phyloP scores from a whole-genome alignment of 139 green algal genomes.

The Volvox africanus region DNA sequence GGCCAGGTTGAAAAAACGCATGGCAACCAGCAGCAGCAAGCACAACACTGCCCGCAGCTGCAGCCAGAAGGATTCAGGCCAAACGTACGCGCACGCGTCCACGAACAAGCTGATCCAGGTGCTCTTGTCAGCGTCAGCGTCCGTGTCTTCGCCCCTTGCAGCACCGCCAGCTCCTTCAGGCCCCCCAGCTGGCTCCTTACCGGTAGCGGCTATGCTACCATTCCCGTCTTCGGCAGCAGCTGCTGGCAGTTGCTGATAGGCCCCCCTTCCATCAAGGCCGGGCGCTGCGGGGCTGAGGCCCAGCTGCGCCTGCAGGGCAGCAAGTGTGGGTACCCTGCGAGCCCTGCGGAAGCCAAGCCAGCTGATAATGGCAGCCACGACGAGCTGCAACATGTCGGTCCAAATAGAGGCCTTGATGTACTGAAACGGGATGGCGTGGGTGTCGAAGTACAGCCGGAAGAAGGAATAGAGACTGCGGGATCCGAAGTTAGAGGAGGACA shows the following conservation, averaged over 20 bases:
- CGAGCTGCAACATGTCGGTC: constrained; percentile 47
- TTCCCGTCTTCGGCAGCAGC: neutral
- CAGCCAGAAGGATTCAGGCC: constrained; percentile 53
- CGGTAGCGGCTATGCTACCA: neutral
- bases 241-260: constrained; percentile 20
- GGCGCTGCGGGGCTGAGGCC: neutral
- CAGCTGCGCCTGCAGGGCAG: neutral
- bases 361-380: neutral
- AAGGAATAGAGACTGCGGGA: constrained; percentile 28
- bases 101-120: constrained; percentile 59
- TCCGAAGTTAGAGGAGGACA: too few species aligned
- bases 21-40: constrained; percentile 68
- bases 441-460: constrained; percentile 40
- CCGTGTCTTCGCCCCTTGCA: neutral
- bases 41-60: constrained; percentile 59
- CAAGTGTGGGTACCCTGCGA: neutral
- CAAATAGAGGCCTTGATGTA: constrained; percentile 55
- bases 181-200: neutral
- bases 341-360: neutral
- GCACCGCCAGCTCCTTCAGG: neutral
- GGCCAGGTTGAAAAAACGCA: constrained; percentile 65
- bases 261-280: neutral
- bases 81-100: constrained; percentile 63
- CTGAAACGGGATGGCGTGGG: constrained; percentile 36
- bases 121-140: constrained; percentile 31